A percentile compares a stretch with the other conserved stretches of the same genome.
phyloP scores from a whole-genome alignment of 2,329 filamentous ascomycete species.

The Hortaea sp. region DNA sequence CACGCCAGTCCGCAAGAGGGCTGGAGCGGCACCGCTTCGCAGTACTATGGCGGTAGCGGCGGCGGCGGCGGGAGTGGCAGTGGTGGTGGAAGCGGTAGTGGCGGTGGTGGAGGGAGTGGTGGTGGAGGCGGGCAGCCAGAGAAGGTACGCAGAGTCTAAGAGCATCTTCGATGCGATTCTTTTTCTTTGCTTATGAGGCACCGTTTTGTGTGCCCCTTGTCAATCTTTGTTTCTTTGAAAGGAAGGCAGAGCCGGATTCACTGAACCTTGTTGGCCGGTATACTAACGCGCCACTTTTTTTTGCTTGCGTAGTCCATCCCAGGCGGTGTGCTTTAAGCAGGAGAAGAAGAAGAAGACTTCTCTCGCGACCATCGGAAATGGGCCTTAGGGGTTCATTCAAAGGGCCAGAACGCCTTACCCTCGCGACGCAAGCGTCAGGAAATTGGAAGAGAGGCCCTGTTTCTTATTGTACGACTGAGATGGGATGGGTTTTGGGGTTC shows the following conservation, averaged over 20 bases:
- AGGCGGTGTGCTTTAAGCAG: slow-evolving; percentile 8
- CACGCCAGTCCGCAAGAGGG: slow-evolving; percentile 41
- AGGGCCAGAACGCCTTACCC: too few relatives aligned
- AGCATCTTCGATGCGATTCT: too few relatives aligned
- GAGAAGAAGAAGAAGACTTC: background rate
- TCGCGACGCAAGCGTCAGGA: too few relatives aligned
- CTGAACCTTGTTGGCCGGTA: background rate
- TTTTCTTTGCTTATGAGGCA: too few relatives aligned
- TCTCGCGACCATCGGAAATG: background rate
- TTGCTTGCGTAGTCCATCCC: slow-evolving; percentile 5
- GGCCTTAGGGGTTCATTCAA: too few relatives aligned
- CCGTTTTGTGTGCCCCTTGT: too few relatives aligned
- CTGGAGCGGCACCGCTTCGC: slow-evolving; percentile 16
- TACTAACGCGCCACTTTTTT: too few relatives aligned
- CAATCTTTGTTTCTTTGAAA: too few relatives aligned
- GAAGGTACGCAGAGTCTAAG: background rate
- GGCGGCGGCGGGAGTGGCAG: background rate
- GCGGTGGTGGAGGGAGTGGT: too few relatives aligned
- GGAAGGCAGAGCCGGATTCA: background rate
- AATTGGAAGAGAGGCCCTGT: too few relatives aligned
- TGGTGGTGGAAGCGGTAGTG: background rate
- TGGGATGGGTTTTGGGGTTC: too few relatives aligned
- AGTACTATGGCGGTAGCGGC: background rate
- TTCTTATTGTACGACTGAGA: too few relatives aligned
- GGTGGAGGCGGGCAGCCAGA: background rate